Conservation (phyloP, 139 green algal genomes). For the Picochlorum costavermella region DNA sequence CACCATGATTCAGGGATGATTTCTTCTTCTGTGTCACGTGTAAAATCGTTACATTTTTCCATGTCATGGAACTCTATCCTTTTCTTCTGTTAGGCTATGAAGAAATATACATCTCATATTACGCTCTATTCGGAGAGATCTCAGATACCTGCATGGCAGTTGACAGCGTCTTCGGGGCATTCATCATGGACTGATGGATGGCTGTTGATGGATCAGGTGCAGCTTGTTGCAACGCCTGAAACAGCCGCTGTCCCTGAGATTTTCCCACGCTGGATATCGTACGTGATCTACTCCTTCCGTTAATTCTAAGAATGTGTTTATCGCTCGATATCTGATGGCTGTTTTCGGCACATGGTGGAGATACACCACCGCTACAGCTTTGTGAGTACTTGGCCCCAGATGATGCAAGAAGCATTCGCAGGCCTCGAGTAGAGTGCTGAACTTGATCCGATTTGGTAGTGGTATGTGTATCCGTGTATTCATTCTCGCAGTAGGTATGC, state of each 20-base stretch:
- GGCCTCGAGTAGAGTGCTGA: not conserved
- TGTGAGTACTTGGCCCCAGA: not conserved
- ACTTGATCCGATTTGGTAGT: not conserved
- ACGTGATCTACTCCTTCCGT: no score
- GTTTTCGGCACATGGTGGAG: no score
- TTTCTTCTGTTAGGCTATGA: not conserved
- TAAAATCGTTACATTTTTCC: no score
- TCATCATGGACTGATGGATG: not conserved
- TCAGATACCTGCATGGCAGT: not conserved
- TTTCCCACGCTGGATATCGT: not conserved
- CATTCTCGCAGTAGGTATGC: not conserved
- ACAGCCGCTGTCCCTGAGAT: not conserved
- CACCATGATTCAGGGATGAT: constrained; percentile 93
- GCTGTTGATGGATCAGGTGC: not conserved
- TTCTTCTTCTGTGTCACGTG: not conserved
- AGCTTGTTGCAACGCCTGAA: not conserved
- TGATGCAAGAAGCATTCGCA: constrained; percentile 2
- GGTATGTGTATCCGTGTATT: not conserved
- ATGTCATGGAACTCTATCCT: no score
- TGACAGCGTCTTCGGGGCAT: not conserved
- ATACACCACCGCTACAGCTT: no score
- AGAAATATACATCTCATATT: constrained; percentile 1
- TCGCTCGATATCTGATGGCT: no score
- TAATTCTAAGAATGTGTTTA: no score
- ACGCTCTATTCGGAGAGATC: not conserved